phyloP scores from a whole-genome alignment of 2,329 filamentous ascomycete species.

The Calonectria honghensis region DNA sequence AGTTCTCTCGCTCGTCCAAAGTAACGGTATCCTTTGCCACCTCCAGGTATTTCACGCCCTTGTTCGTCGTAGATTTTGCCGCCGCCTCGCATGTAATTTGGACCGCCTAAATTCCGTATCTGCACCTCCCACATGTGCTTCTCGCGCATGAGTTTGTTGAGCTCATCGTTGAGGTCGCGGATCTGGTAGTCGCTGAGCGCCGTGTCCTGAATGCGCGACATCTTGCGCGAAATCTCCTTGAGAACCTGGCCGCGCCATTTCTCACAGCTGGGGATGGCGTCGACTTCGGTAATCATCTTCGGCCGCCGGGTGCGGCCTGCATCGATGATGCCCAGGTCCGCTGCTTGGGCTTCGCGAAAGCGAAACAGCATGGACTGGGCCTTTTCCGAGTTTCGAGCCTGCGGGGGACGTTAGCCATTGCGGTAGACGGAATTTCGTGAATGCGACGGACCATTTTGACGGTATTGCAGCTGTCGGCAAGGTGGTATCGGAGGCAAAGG shows the following conservation, averaged over 20 bases:
- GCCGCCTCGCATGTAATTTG: slow-evolving; percentile 92
- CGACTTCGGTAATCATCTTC: slow-evolving; percentile 91
- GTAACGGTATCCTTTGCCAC: slow-evolving; percentile 94
- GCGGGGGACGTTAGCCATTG: slow-evolving; percentile 36
- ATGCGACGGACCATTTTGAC: slow-evolving; percentile 54
- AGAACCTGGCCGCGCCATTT: slow-evolving; percentile 99
- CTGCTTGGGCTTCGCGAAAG: slow-evolving; percentile 97
- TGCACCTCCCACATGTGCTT: slow-evolving; percentile 99
- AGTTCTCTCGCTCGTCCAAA: slow-evolving; percentile 93
- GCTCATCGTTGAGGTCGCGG: slow-evolving; percentile 98
- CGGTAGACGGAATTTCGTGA: rapidly evolving
- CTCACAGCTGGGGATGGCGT: slow-evolving; percentile 90
- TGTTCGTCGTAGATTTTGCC: slow-evolving; percentile 84
- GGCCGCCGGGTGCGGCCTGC: slow-evolving; percentile 91
- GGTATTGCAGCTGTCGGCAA: slow-evolving; percentile 38
- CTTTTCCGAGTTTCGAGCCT: slow-evolving; percentile 98
- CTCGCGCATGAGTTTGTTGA: slow-evolving; percentile 99
- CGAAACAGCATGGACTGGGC: slow-evolving; percentile 99
- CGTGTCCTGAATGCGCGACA: slow-evolving; percentile 94
- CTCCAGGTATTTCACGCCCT: slow-evolving; percentile 81
- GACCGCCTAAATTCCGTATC: slow-evolving; percentile 95
- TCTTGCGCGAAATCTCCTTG: slow-evolving; percentile 97
- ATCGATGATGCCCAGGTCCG: slow-evolving; percentile 97
- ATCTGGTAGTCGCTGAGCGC: slow-evolving; percentile 97
- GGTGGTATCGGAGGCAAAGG: slow-evolving; percentile 25